phyloP scores from a whole-genome alignment of 441 rosid genomes.

The Adansonia madagascariensis region DNA sequence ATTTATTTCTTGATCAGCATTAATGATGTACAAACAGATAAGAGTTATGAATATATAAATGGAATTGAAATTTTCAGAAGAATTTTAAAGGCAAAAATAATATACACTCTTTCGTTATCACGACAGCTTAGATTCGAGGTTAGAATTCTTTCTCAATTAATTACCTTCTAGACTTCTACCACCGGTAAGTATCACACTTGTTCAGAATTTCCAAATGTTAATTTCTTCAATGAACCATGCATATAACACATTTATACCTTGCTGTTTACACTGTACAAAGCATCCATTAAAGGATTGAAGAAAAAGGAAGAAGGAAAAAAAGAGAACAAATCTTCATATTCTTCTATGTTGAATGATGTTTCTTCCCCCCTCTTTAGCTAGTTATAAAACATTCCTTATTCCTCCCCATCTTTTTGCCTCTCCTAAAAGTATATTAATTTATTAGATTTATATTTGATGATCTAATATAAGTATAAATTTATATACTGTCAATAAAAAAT shows the following conservation, averaged over 20 bases:
- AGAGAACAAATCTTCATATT: not conserved
- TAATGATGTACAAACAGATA: too few species aligned
- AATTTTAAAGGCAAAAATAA: not conserved
- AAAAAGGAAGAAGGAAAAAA: not conserved
- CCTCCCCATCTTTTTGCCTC: conserved; percentile 12
- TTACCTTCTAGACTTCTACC: not conserved
- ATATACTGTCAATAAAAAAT: too few species aligned
- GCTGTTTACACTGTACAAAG: conserved; percentile 11
- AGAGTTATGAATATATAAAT: not conserved
- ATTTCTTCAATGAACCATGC: conserved; percentile 21
- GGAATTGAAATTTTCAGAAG: not conserved
- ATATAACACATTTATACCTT: conserved; percentile 27
- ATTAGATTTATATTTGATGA: too few species aligned
- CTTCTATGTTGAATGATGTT: not conserved
- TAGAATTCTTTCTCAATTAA: not conserved
- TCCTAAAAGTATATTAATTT: not conserved
- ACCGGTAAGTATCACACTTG: not conserved
- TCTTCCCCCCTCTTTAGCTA: not conserved
- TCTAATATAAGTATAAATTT: too few species aligned
- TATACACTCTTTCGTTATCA: not conserved
- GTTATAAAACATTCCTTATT: conserved; percentile 15
- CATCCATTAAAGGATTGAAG: not conserved
- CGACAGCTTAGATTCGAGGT: too few species aligned
- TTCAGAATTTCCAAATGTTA: conserved; percentile 32
- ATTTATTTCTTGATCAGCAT: too few species aligned